Percentiles rank a stretch among this genome's conserved stretches.
Conservation (phyloP, 2,329 filamentous ascomycete species). For the Albophoma yamanashiensis region DNA sequence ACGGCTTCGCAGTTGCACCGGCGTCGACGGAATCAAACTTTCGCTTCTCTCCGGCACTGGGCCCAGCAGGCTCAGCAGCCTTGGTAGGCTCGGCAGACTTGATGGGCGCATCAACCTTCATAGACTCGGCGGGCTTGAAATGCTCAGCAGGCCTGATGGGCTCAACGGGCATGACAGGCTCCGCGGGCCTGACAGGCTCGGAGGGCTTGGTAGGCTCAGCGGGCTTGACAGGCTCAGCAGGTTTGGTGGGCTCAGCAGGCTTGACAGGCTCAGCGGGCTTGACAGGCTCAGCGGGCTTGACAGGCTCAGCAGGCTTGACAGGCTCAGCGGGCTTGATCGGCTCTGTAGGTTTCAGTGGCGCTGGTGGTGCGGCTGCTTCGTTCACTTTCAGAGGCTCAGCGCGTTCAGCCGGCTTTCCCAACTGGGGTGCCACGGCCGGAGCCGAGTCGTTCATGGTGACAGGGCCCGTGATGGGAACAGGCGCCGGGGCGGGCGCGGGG, state of each 20-base stretch:
- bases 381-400: neutral
- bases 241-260: neutral
- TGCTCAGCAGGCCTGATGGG: neutral
- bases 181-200: neutral
- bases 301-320: neutral
- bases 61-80: no score
- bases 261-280: neutral
- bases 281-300: neutral
- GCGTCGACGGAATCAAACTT: slow-evolving; percentile 24
- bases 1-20: neutral
- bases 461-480: neutral
- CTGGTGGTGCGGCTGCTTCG: neutral
- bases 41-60: slow-evolving; percentile 21
- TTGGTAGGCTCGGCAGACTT: neutral
- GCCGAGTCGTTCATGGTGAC: slow-evolving; percentile 1
- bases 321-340: neutral
- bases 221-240: neutral
- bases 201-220: neutral
- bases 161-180: neutral
- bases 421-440: neutral
- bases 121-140: neutral
- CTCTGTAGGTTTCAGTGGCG: neutral
- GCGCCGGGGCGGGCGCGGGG: slow-evolving; percentile 4
- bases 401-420: neutral
- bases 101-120: neutral